Evolutionary conservation across 2,329 filamentous ascomycete species (phyloP), one percentile per base, ranked within the genome.

Genomic region (Ophiognomonia clavigignenti-juglandacearum): DNA sequence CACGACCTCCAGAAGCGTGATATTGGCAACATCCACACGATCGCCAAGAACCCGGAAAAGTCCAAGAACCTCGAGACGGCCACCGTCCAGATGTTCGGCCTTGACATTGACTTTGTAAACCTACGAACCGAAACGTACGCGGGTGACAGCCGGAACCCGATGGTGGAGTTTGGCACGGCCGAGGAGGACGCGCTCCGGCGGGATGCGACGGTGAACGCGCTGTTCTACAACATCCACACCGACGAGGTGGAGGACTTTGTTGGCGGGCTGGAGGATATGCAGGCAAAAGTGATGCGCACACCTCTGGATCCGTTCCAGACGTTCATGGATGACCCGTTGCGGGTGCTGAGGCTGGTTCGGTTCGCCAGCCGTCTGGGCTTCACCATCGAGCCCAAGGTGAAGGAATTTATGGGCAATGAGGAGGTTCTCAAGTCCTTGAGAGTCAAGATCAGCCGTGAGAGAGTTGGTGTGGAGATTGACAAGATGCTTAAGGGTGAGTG

Each of bases 61-160:
- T 96, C 90, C 18, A 97, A 97, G 68, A 88, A 97, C 62, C 78
- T 97, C 13, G 92, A 95, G 66, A 97, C 92, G 0, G 87, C 89
- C 40, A 95, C 89, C 9, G 89, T 87, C 20, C 86, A 77, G 54
- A 82, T 97, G 48, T 83, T 96, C 59, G 89, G 86, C 1, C 75
- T 95, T 40, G 92, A 97, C 60, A 78, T 96, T 39, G 92, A 98
- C 62, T 83, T 98, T 60, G 93, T 98, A 57, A 98, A 97, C 62
- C 72, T 97, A 39, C 80, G 92, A 38, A 95, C 90, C 61, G 93
- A 97, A 68, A 91, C 85, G 1, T 97, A 97, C 58, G 78, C 83
- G 1, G 84, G 88, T n/a, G 82, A 93, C 50, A 95, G 88, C 60
- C 82, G 93, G 29, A 96, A 95, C 58, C 92, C 92, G 1, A 77